Percentiles rank a stretch among this genome's conserved stretches.
Conservation (phyloP, 441 rosid genomes). For the Lagerstroemia fauriei region DNA sequence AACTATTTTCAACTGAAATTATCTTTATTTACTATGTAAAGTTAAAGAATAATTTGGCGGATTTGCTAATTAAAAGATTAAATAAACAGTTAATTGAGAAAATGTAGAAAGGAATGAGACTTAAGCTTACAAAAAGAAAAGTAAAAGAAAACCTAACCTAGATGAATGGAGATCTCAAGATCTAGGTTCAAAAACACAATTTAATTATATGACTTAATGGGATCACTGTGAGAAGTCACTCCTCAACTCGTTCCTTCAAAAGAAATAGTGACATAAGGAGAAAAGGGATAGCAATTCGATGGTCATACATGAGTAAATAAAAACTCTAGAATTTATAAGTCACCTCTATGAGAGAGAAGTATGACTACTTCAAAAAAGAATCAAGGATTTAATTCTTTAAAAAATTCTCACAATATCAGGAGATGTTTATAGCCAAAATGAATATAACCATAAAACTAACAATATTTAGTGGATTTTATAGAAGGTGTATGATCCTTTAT, state of each 20-base stretch:
- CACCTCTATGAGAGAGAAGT: slow-evolving; percentile 13
- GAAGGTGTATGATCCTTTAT: background rate
- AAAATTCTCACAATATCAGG: background rate
- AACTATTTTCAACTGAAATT: background rate
- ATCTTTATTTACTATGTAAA: background rate
- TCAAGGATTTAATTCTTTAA: background rate
- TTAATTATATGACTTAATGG: background rate
- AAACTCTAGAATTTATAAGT: background rate
- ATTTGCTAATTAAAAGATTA: slow-evolving; percentile 21
- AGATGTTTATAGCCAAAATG: slow-evolving; percentile 8
- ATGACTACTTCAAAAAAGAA: background rate
- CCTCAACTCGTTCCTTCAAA: background rate
- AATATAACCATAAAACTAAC: slow-evolving; percentile 12
- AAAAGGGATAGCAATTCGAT: background rate
- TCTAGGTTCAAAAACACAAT: slow-evolving; percentile 14
- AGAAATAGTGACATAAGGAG: background rate
- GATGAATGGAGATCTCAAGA: slow-evolving; percentile 18
- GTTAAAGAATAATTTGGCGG: slow-evolving; percentile 18
- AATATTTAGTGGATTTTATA: background rate
- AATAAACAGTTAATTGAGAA: background rate
- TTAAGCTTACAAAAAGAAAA: background rate
- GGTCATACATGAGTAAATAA: background rate
- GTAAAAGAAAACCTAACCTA: slow-evolving; percentile 15
- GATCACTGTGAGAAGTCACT: background rate
- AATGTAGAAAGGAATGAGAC: slow-evolving; percentile 5